A percentile compares a stretch with the other conserved stretches of the same genome.
phyloP scores from a whole-genome alignment of 345 rosid genomes.

The Ceriops decandra region DNA sequence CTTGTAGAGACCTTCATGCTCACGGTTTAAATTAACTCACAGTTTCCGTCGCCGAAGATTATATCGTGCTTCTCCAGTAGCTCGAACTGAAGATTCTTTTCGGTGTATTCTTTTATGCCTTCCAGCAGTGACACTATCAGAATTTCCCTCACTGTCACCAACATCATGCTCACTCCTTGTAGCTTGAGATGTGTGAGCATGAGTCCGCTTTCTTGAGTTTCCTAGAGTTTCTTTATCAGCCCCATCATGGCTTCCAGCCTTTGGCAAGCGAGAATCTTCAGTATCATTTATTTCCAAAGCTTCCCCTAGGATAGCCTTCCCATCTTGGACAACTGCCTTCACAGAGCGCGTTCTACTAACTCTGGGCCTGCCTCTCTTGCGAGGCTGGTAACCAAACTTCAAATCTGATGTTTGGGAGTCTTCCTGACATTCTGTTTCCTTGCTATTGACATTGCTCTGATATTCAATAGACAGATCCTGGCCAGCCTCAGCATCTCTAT shows the following conservation, averaged over 20 bases:
- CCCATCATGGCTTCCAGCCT: constrained; percentile 50
- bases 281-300: constrained; percentile 43
- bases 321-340: constrained; percentile 78
- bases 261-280: constrained; percentile 47
- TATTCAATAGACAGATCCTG: constrained; percentile 43
- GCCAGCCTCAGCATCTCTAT: constrained; percentile 41
- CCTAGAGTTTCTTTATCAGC: constrained; percentile 44
- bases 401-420: constrained; percentile 49
- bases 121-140: constrained; percentile 58
- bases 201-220: constrained; percentile 62
- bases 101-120: constrained; percentile 63
- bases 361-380: constrained; percentile 48
- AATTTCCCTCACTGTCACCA: constrained; percentile 61
- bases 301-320: constrained; percentile 61
- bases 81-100: constrained; percentile 40
- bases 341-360: constrained; percentile 62
- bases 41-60: constrained; percentile 68
- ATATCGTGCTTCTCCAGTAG: constrained; percentile 48
- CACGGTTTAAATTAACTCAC: constrained; percentile 32
- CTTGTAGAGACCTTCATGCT: no score
- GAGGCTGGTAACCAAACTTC: constrained; percentile 42
- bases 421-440: constrained; percentile 41
- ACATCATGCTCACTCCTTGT: constrained; percentile 56
- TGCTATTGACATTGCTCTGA: constrained; percentile 51
- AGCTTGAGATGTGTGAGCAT: constrained; percentile 44